Conservation (phyloP, 768 basidiomycete genomes). For the Xanthoconium stramineum region DNA sequence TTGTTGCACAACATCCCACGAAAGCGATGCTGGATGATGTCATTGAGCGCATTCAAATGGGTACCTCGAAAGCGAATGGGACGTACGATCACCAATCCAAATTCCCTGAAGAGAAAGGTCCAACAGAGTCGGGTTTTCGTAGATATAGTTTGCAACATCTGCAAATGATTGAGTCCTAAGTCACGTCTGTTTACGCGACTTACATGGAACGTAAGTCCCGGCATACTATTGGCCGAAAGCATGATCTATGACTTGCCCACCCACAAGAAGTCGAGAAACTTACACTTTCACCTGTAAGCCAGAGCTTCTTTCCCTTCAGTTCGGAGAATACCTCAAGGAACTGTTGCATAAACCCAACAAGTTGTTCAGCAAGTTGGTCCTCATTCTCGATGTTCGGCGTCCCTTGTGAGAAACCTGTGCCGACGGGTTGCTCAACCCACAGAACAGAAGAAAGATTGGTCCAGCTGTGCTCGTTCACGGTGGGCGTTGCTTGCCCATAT, state of each 20-base stretch:
- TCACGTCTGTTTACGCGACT: slow-evolving; percentile 16
- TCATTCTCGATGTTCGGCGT: slow-evolving; percentile 59
- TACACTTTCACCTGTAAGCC: slow-evolving; percentile 72
- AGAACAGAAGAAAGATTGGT: slow-evolving; percentile 74
- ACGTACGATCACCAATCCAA: slow-evolving; percentile 71
- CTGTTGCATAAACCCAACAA: slow-evolving; percentile 63
- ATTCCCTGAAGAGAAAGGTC: slow-evolving; percentile 64
- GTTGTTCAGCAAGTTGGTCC: slow-evolving; percentile 52
- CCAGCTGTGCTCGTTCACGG: slow-evolving; percentile 68
- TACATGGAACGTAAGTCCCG: slow-evolving; percentile 63
- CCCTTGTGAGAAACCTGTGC: slow-evolving; percentile 76
- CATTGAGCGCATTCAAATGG: background rate
- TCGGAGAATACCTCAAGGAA: slow-evolving; percentile 75
- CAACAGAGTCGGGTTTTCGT: slow-evolving; percentile 49
- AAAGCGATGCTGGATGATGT: slow-evolving; percentile 44
- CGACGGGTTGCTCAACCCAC: slow-evolving; percentile 78
- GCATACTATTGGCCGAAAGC: slow-evolving; percentile 49
- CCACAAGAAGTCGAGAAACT: slow-evolving; percentile 21
- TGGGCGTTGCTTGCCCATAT: slow-evolving; percentile 60
- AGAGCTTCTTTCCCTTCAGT: slow-evolving; percentile 69
- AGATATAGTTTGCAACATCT: slow-evolving; percentile 79
- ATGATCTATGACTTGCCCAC: background rate
- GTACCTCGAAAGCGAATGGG: background rate
- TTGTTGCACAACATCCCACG: slow-evolving; percentile 61
- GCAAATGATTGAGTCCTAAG: background rate